Percentiles rank a stretch among this genome's conserved stretches.
These are phyloP conservation scores for Fusarium gaditjirri DNA, from an alignment of 2,329 filamentous ascomycete species.

Conservation along the genomic window DNA sequence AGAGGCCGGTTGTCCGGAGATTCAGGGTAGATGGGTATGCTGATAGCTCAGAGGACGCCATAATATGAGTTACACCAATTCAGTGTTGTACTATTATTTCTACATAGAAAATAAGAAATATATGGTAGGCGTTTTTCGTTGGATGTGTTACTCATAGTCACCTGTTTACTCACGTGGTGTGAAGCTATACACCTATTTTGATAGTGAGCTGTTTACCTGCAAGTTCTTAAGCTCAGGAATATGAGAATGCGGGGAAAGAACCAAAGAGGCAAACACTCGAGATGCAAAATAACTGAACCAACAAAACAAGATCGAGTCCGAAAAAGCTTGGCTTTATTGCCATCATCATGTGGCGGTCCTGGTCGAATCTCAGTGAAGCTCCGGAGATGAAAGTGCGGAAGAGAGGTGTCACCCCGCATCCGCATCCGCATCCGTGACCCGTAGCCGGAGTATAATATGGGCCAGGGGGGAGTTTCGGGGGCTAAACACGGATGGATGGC, in stretches of 20 bases:
- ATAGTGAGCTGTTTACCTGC: not conserved
- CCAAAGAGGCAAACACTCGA: not conserved
- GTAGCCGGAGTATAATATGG: not conserved
- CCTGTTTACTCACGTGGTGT: not conserved
- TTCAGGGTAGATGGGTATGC: not conserved
- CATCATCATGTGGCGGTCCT: conserved; percentile 2
- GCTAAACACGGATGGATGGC: conserved; percentile 23
- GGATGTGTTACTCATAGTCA: not conserved
- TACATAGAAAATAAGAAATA: too few species aligned
- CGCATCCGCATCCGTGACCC: conserved; percentile 24
- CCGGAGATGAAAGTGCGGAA: conserved; percentile 40
- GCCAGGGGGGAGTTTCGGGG: conserved; percentile 27
- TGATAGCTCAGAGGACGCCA: too few species aligned
- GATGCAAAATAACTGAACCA: not conserved
- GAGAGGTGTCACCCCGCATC: conserved; percentile 7
- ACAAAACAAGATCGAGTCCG: not conserved
- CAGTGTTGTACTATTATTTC: not conserved
- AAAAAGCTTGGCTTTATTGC: not conserved
- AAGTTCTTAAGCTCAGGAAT: not conserved
- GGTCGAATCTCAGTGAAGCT: not conserved
- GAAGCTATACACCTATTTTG: not conserved
- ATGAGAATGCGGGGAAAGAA: conserved; percentile 3
- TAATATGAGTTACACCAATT: too few species aligned
- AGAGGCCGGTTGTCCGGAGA: conserved; percentile 5
- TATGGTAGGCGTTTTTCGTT: not conserved